phyloP scores from a whole-genome alignment of 2,329 filamentous ascomycete species.

The Trichothecium roseum region DNA sequence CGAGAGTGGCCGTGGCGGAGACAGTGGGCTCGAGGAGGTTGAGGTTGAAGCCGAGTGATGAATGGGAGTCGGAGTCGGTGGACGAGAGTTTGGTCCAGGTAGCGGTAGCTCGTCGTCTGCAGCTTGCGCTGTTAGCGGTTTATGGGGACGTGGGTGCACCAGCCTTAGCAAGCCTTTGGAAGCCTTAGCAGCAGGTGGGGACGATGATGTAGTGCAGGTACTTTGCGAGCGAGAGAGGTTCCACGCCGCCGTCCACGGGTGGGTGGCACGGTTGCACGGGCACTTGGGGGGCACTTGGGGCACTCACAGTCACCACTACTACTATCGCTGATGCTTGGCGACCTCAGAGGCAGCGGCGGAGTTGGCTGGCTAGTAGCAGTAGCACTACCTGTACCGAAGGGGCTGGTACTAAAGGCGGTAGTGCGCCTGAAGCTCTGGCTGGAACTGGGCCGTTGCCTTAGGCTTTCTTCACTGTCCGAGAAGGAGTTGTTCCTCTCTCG shows the following conservation, averaged over 20 bases:
- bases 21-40: conserved; percentile 9
- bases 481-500: conserved; percentile 20
- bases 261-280: no score
- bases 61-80: conserved; percentile 22
- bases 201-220: no score
- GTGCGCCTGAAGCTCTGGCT: conserved; percentile 7
- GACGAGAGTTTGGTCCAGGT: conserved; percentile 31
- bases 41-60: conserved; percentile 15
- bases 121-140: neutral
- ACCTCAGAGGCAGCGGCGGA: conserved; percentile 3
- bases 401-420: conserved; percentile 11
- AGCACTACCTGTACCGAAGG: conserved; percentile 3
- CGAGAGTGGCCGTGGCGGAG: conserved; percentile 18
- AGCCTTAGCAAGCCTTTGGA: no score
- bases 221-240: no score
- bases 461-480: no score
- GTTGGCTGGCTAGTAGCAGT: conserved; percentile 13
- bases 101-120: conserved; percentile 8
- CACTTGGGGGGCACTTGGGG: no score
- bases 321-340: conserved; percentile 7
- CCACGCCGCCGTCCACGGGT: no score
- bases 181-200: no score
- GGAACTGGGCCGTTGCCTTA: conserved; percentile 2
- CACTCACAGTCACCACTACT: neutral
- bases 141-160: no score